Evolutionary conservation across 495 filamentous ascomycete genomes (phyloP).

Genomic region (Penicillium silybi): DNA sequence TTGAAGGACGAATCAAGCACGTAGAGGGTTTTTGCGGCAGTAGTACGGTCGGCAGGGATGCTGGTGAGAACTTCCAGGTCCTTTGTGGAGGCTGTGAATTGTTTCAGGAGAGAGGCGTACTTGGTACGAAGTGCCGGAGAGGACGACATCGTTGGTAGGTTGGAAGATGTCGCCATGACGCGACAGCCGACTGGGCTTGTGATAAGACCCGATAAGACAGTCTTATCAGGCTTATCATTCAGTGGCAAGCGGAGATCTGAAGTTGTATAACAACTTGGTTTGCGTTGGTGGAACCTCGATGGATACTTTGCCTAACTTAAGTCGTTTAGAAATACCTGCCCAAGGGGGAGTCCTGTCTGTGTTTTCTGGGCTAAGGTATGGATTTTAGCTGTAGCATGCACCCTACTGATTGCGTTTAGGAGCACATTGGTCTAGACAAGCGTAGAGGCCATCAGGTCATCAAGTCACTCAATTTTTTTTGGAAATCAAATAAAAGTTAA

Average conservation of each 20-base stretch:
- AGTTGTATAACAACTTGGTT: not conserved
- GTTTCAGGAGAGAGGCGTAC: conserved; percentile 47
- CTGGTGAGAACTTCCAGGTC: conserved; percentile 60
- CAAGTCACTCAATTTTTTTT: too few relatives aligned
- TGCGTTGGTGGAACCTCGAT: too few relatives aligned
- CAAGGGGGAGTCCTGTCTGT: too few relatives aligned
- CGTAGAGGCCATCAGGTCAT: too few relatives aligned
- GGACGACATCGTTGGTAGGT: conserved; percentile 29
- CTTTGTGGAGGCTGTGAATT: conserved; percentile 52
- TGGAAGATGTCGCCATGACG: not conserved
- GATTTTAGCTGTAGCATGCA: too few relatives aligned
- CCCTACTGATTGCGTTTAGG: too few relatives aligned
- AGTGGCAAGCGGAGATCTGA: not conserved
- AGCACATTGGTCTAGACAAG: too few relatives aligned
- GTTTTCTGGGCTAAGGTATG: too few relatives aligned
- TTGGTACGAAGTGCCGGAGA: conserved; percentile 32
- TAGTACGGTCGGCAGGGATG: conserved; percentile 29
- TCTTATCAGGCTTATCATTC: not conserved
- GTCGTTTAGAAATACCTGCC: too few relatives aligned
- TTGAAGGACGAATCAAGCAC: conserved; percentile 96
- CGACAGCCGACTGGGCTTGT: not conserved
- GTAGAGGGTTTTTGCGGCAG: conserved; percentile 54
- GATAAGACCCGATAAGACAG: not conserved
- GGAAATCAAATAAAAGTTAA: too few relatives aligned
- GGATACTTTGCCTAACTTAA: too few relatives aligned